Evolutionary conservation across 768 basidiomycete genomes (phyloP).

Genomic region (Kwoniella mangroviensis): DNA sequence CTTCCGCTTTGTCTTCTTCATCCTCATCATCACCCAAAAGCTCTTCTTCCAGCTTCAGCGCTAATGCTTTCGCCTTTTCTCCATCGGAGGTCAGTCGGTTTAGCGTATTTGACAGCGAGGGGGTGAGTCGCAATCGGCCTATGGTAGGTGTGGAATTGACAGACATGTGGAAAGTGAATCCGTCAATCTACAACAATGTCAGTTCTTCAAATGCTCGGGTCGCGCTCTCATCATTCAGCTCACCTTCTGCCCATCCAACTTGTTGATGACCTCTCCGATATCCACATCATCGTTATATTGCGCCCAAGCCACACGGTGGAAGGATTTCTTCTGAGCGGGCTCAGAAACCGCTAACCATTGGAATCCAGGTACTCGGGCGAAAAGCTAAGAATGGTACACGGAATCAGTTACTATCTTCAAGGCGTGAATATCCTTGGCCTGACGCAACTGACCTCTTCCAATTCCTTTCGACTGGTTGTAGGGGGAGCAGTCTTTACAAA

Average conservation of each 20-base stretch:
- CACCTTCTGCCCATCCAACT: conserved; percentile 85
- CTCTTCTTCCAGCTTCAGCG: conserved; percentile 75
- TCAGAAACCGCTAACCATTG: conserved; percentile 88
- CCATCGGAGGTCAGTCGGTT: conserved; percentile 82
- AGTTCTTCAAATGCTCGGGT: not conserved
- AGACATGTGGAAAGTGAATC: conserved; percentile 85
- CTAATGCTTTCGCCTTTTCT: conserved; percentile 72
- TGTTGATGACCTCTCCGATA: conserved; percentile 71
- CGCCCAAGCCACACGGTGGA: conserved; percentile 93
- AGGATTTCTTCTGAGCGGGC: conserved; percentile 88
- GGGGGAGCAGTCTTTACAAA: conserved; percentile 96
- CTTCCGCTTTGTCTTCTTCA: conserved; percentile 36
- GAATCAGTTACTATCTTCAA: not conserved
- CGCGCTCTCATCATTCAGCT: conserved; percentile 22
- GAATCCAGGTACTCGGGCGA: conserved; percentile 76
- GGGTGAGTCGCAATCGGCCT: conserved; percentile 77
- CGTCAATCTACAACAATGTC: conserved; percentile 71
- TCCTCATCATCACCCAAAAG: conserved; percentile 31
- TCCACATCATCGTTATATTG: conserved; percentile 83
- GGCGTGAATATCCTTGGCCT: too few species aligned
- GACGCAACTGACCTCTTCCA: conserved; percentile 75
- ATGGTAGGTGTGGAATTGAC: conserved; percentile 69
- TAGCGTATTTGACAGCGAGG: conserved; percentile 77
- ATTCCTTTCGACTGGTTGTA: conserved; percentile 82
- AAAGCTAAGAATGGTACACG: conserved; percentile 64